Percentiles rank a stretch among this genome's conserved stretches.
phyloP scores from a whole-genome alignment of 495 filamentous ascomycete species.

The Penicillium macrosclerotiorum region DNA sequence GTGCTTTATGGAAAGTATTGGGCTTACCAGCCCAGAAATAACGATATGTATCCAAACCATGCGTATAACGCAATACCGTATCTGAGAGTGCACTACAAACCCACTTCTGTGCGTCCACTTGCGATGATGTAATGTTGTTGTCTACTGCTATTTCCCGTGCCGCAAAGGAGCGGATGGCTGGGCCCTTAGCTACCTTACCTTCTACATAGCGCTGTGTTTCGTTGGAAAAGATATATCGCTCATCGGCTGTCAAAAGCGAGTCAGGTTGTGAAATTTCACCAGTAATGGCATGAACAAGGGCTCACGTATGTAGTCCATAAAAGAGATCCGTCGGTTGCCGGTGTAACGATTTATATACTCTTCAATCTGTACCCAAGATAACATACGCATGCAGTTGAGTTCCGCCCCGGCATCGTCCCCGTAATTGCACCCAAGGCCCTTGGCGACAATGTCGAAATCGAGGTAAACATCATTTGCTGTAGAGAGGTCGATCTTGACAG shows the following conservation, averaged over 20 bases:
- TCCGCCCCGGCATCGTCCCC: constrained; percentile 26
- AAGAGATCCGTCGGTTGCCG: constrained; percentile 17
- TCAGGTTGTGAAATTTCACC: neutral
- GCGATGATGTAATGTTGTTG: constrained; percentile 31
- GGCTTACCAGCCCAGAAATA: constrained; percentile 15
- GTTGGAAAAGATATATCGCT: constrained; percentile 30
- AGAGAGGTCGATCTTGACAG: constrained; percentile 4
- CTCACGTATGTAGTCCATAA: constrained; percentile 10
- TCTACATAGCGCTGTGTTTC: constrained; percentile 30
- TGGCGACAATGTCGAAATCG: constrained; percentile 45
- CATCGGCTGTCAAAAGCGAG: constrained; percentile 7
- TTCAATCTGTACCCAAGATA: constrained; percentile 37
- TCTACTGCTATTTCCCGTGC: constrained; percentile 39
- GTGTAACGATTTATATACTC: constrained; percentile 29
- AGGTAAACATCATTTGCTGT: constrained; percentile 17
- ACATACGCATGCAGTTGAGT: constrained; percentile 45
- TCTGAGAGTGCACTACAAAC: constrained; percentile 18
- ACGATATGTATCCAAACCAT: constrained; percentile 17
- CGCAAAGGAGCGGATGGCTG: constrained; percentile 41
- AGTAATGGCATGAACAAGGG: constrained; percentile 7
- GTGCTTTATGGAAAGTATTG: constrained; percentile 27
- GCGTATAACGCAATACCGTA: constrained; percentile 23
- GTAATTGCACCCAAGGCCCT: constrained; percentile 41
- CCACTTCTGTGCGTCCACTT: constrained; percentile 5
- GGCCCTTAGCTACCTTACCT: constrained; percentile 20